Base-by-base conservation (phyloP, 177 flowering plant species). In the Telopea speciosissima region DNA sequence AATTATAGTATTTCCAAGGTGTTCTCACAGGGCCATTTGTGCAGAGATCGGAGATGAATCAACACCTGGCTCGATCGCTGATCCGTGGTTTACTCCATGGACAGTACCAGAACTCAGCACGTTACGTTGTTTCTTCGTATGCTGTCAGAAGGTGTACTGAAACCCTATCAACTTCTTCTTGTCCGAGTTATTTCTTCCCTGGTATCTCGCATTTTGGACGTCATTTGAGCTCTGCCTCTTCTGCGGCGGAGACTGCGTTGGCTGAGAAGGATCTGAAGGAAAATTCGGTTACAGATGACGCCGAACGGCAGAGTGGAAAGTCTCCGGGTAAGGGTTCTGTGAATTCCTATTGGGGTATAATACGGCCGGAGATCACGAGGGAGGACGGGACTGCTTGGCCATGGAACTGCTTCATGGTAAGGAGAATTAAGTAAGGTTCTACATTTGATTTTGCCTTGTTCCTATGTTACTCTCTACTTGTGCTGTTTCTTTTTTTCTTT, bases 321-420 rank as follows among this genome's bases (percentile, higher is more conserved):
- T 63, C 33, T 36, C 31, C 70, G 75, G 63, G 26, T 19, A 68
- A 68, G n/a, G 36, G 65, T 22, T 60, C 16, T 19, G 67, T 63
- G 62, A 73, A 75, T 16, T 82, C 89, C 72, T 92, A 90, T 61
- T 92, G 97, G 97, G 95, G 96, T 6, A 66, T 92, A 65, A 16
- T 75, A 66, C 76, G 87, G 76, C 83, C 80, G 19, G 83, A 79
- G 74, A 56, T 89, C 33, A 81, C 76, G 24, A 80, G 83, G 65
- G 90, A 87, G 63, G 97, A 92, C 68, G 97, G 97, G 12, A 83
- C 88, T 19, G 86, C 71, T 23, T 92, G 93, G 96, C 91, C 92
- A 9, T 92, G 96, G 96, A 90, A 92, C 62, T 90, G 96, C 66
- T 92, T 92, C 78, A 86, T 81, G 90, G 91, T 91, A 69, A 71